Base-by-base conservation (phyloP, 2,329 filamentous ascomycete genomes). In the Amylocarpus encephaloides region DNA sequence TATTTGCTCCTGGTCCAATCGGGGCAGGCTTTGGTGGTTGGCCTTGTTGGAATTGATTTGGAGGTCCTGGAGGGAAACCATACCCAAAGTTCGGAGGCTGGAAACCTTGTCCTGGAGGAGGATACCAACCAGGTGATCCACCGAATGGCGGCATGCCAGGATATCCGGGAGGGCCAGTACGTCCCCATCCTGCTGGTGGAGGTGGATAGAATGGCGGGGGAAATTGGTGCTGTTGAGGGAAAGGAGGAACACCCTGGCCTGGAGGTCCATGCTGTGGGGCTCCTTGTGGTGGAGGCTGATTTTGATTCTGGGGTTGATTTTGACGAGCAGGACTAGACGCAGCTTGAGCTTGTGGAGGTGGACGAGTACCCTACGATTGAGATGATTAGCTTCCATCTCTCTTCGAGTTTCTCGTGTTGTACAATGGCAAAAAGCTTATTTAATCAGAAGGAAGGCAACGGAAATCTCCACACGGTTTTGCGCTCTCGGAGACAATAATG, bases 401-500 rank as follows among this genome's bases (percentile, higher is more conserved):
- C 33, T 34, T 48, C 35, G 13, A 52, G 35, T 34, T 55, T 50
- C 49, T 60, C 12, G 9, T 36, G 12, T 13, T 36, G 34, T 5
- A 36, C 12, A 26, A 13, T 4, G 9, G 34, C 9, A 19, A 19
- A 40, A 32, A 46, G 48, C 35, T 50, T 45, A 18, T 61, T 47
- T 56, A 66, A 83, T 95, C 90, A 96, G 90, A 95, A 96, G 91
- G 91, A 96, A 96, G 91, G 90, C 91, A 96, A 95, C 91, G 90
- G 91, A 95, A 85, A 86, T 82, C 73, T 95, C 91, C 84, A 95
- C 91, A 95, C 75, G 79, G 79, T 75, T 82, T 83, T 95, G 90
- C 90, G 89, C 89, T 86, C 85, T 85, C 86, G 86, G 86, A 85
- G 85, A 82, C 78, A 80, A 80, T 76, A 77, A 80, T 77, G 78